Evolutionary conservation across 2,329 filamentous ascomycete species (phyloP), one percentile per base, ranked within the genome.

Genomic region (Colletotrichum godetiae): DNA sequence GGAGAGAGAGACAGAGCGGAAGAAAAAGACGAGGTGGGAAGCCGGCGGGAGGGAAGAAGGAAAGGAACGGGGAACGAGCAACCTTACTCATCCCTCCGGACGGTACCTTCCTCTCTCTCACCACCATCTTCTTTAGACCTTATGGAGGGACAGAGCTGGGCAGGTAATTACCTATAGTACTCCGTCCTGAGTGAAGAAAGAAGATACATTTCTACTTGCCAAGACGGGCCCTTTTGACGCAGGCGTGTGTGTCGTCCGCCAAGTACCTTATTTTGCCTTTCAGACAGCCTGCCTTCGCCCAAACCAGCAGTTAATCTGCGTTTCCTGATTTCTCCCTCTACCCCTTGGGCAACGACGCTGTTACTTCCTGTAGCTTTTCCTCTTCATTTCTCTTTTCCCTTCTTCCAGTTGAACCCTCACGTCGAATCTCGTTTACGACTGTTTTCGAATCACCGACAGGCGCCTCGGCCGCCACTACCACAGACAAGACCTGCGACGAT

Each of bases 251-350:
- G 46, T 55, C 63, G 42, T 67, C 57, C 49, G 63, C 59, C 58
- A 63, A 63, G 60, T 63, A 42, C 60, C 11, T 12, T 29, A 10
- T 62, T 49, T 19, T 63, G 22, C 24, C 57, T 59, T 24, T 53
- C 46, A 63, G n/a, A 63, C 12, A 8, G 46, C 46, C 49, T 63
- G 69, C 58, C 58, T 19, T 62, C 29, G 31, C 69, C 68, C 52
- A 29, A 72, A 62, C 15, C 29, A 66, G 58, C 19, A 57, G 11
- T 49, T 58, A 63, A 63, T 68, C 31, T 68, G 65, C 65, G 64
- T 46, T 52, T 62, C 49, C 27, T 29, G 24, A 8, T 11, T 46
- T 49, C 33, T 65, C 58, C 5, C 68, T 57, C 8, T 42, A 46
- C 22, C 56, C 46, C 42, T n/a, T 67, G 33, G 13, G 37, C 19